Conservation (phyloP, 2,329 filamentous ascomycete genomes). For the Fusarium fracticaudum region DNA sequence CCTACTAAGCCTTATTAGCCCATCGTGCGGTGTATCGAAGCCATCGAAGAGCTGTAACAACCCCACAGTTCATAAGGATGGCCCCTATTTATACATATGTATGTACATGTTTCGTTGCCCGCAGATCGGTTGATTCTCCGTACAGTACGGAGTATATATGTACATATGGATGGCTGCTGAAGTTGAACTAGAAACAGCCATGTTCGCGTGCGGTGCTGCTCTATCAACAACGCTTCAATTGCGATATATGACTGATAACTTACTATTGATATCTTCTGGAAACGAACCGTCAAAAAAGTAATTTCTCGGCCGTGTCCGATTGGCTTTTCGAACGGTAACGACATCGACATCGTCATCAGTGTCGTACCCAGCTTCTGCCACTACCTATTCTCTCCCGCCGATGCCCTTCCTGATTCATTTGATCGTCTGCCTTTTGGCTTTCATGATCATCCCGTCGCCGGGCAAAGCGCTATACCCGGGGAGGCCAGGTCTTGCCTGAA, state of each 20-base stretch:
- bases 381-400: not conserved
- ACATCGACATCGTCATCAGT: not conserved
- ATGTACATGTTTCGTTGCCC: not conserved
- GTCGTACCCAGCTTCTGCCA: not conserved
- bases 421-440: constrained; percentile 2
- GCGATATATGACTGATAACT: not conserved
- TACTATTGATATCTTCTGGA: not conserved
- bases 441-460: constrained; percentile 22
- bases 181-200: not conserved
- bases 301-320: not conserved
- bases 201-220: not conserved
- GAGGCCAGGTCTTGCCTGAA: constrained; percentile 25
- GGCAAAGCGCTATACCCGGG: constrained; percentile 36
- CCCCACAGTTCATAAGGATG: constrained; percentile 18
- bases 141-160: not conserved
- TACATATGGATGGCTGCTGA: not conserved
- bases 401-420: constrained; percentile 7
- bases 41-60: constrained; percentile 26
- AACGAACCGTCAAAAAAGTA: constrained; percentile 3
- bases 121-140: constrained; percentile 25
- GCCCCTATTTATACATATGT: constrained; percentile 23
- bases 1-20: constrained; percentile 25
- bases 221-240: not conserved
- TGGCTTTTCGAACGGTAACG: not conserved
- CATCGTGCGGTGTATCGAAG: constrained; percentile 14